Percentiles rank a stretch among this genome's conserved stretches.
Conservation (phyloP, 306 rosid species). For the Quercus variabilis region DNA sequence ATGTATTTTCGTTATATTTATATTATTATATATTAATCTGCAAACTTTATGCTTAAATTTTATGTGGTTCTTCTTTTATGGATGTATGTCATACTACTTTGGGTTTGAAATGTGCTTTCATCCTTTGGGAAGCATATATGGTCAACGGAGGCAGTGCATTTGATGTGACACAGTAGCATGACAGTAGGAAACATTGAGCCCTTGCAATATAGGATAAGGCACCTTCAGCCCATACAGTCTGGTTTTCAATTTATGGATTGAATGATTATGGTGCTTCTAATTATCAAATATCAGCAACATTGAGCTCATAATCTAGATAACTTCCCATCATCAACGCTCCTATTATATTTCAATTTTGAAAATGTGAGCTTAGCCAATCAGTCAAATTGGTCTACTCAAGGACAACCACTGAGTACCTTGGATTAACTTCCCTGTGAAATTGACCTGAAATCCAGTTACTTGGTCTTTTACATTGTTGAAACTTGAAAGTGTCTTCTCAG, state of each 20-base stretch:
- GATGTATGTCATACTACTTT: neutral
- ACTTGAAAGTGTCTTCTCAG: neutral
- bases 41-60: neutral
- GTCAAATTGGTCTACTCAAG: neutral
- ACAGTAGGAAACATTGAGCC: neutral
- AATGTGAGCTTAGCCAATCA: neutral
- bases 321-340: neutral
- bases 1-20: neutral
- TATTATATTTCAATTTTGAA: neutral
- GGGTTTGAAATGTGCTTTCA: neutral
- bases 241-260: neutral
- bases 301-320: neutral
- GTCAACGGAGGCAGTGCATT: neutral
- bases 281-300: neutral
- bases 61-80: neutral
- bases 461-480: neutral
- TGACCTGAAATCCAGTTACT: neutral
- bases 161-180: neutral
- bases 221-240: neutral
- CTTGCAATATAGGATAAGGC: neutral
- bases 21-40: neutral
- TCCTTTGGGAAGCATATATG: neutral
- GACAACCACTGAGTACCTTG: neutral
- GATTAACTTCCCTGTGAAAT: neutral
- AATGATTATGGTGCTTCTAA: neutral